Conservation (phyloP, 1,139 yeast genomes). For the Protomyces arabidopsidicola region DNA sequence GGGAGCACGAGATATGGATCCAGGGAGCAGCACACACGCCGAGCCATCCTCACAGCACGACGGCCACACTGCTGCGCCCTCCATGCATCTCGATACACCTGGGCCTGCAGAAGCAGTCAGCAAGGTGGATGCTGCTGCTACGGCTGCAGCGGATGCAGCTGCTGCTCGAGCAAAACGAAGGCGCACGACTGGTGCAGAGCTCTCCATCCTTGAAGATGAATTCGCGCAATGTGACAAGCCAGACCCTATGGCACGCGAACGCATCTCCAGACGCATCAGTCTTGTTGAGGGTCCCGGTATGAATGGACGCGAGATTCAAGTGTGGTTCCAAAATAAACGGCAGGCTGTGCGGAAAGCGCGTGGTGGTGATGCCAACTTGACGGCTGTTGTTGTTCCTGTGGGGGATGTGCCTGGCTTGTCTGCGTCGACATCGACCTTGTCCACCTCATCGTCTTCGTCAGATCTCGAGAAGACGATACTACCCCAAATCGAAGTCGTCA, state of each 20-base stretch:
- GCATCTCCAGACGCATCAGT: slow-evolving; percentile 7
- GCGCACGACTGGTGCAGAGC: slow-evolving; percentile 85
- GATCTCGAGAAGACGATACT: neutral
- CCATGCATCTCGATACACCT: neutral
- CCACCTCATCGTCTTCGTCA: neutral
- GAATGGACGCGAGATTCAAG: slow-evolving; percentile 36
- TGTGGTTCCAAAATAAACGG: slow-evolving; percentile 96
- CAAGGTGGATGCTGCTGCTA: neutral
- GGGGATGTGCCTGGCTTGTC: neutral
- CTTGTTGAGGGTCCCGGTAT: slow-evolving; percentile 13
- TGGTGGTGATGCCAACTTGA: neutral
- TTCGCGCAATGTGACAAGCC: slow-evolving; percentile 77
- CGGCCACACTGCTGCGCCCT: too few species aligned
- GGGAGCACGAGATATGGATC: too few species aligned
- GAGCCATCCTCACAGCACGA: too few species aligned
- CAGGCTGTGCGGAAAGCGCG: slow-evolving; percentile 57
- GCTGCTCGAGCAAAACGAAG: slow-evolving; percentile 89
- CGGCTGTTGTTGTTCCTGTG: neutral
- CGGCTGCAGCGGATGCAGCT: slow-evolving; percentile 70
- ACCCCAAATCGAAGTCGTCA: neutral
- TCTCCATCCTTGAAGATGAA: slow-evolving; percentile 72
- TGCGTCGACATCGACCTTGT: neutral
- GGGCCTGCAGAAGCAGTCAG: slow-evolving; percentile 41
- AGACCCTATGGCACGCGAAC: slow-evolving; percentile 68
- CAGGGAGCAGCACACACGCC: too few species aligned